Base-by-base conservation (phyloP, 2,329 filamentous ascomycete species). In the Zymoseptoria brevis region DNA sequence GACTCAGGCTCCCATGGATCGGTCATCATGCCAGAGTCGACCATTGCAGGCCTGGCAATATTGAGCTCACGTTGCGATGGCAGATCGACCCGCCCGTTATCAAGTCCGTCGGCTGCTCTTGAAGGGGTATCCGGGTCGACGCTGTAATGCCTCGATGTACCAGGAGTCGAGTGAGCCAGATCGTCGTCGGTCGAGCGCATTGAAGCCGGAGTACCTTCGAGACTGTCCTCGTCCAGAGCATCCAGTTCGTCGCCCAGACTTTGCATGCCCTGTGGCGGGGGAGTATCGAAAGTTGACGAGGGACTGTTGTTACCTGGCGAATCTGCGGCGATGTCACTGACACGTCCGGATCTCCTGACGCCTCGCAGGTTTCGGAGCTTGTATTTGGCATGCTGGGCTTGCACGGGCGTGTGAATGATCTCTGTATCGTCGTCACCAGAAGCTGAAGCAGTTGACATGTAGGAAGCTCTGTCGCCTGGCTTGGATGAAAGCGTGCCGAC, bases 241-340 rank as follows among this genome's bases (percentile, higher is more conserved):
- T 88, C 90, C 50, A 99, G 81, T 74, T 99, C 94, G 49, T 91
- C 91, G 72, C 94, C 96, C 55, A 99, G 79, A 69, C 88, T 97
- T 77, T 96, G 89, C 63, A 65, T 65, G 16, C 84, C 82, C 63
- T 78, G 77, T 55, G 66, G 63, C 50, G 77, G 75, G n/a, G 76
- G 74, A 7, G 76, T 77, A 50, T 74, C 75, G 30, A 60, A 61
- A 57, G 66, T 68, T 11, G 67, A 69, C 21, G 64, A 57, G 16
- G 69, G 68, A 57, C 68, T 69, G 52, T 62, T 49, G 52, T 59
- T 61, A 54, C 60, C 57, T n/a, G 65, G 66, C 21, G 66, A 68
- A 9, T 68, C 66, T 2, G 57, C 49, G 24, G 62, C 49, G 19
- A 68, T 55, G 62, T 82, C 78, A 59, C 76, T 77, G 4, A 76